These are phyloP conservation scores for Stephanocyclus meneghinianus DNA, from an alignment of 352 stramenopile species.

Conservation along the genomic window DNA sequence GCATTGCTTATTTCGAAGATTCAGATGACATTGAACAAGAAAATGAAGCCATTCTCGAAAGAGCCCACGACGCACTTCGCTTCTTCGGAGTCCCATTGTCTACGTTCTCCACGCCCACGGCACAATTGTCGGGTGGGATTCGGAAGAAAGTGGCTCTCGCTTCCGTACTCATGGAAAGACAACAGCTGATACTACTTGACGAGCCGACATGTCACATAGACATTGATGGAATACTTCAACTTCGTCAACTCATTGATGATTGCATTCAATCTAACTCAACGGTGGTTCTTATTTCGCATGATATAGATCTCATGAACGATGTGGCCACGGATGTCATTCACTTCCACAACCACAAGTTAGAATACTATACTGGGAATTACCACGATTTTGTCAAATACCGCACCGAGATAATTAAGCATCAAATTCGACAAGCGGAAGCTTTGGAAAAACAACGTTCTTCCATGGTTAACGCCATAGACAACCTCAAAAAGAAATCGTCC, in stretches of 20 bases:
- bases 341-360: slow-evolving; percentile 58
- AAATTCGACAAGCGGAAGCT: slow-evolving; percentile 45
- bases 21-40: slow-evolving; percentile 18
- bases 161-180: slow-evolving; percentile 91
- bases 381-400: slow-evolving; percentile 51
- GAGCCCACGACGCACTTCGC: slow-evolving; percentile 39
- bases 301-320: slow-evolving; percentile 79
- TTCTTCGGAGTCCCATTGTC: slow-evolving; percentile 55
- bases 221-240: slow-evolving; percentile 90
- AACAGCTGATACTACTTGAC: slow-evolving; percentile 91
- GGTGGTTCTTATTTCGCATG: slow-evolving; percentile 78
- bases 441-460: slow-evolving; percentile 68
- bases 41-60: slow-evolving; percentile 18
- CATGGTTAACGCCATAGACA: slow-evolving; percentile 61
- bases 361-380: slow-evolving; percentile 79
- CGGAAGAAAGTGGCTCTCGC: slow-evolving; percentile 84
- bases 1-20: slow-evolving; percentile 68
- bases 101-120: slow-evolving; percentile 28
- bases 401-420: slow-evolving; percentile 53
- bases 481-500: slow-evolving; percentile 66
- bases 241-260: slow-evolving; percentile 92
- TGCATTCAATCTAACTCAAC: slow-evolving; percentile 71
- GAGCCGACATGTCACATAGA: slow-evolving; percentile 96
- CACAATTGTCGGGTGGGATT: slow-evolving; percentile 54
- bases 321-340: slow-evolving; percentile 76